Percentiles rank a stretch among this genome's conserved stretches.
phyloP scores from a whole-genome alignment of 495 filamentous ascomycete species.

The Neurospora discreta region DNA sequence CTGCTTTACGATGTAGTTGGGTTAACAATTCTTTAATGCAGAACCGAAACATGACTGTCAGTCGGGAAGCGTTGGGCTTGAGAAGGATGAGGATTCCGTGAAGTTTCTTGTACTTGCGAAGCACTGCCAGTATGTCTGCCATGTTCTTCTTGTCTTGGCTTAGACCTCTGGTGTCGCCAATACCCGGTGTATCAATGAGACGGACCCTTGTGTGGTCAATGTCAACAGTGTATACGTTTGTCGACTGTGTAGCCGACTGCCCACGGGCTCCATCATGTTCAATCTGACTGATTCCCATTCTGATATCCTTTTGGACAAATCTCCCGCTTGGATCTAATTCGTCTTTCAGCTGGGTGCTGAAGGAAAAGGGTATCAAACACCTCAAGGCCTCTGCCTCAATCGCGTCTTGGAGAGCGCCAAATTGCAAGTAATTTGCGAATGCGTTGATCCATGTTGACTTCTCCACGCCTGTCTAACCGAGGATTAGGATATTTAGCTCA shows the following conservation, averaged over 20 bases:
- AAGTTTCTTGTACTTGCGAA: constrained; percentile 25
- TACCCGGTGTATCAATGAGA: constrained; percentile 36
- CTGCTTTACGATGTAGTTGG: constrained; percentile 19
- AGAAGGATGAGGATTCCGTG: constrained; percentile 39
- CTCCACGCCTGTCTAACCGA: constrained; percentile 34
- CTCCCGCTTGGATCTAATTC: neutral
- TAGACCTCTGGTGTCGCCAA: constrained; percentile 31
- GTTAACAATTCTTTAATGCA: constrained; percentile 34
- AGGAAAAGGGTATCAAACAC: constrained; percentile 30
- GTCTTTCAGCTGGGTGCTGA: constrained; percentile 22
- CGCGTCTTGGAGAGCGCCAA: constrained; percentile 25
- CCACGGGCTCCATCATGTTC: constrained; percentile 26
- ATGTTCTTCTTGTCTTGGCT: constrained; percentile 31
- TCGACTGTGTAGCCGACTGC: constrained; percentile 29
- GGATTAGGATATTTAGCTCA: constrained; percentile 32
- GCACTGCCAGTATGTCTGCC: constrained; percentile 24
- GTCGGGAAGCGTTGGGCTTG: constrained; percentile 30
- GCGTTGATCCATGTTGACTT: constrained; percentile 39
- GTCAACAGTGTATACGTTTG: constrained; percentile 21
- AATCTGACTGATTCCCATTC: constrained; percentile 15
- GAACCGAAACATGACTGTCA: constrained; percentile 28
- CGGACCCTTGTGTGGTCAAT: constrained; percentile 19
- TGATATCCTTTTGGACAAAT: constrained; percentile 16
- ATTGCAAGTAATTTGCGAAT: constrained; percentile 33
- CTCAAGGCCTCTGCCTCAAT: constrained; percentile 10